A percentile compares a stretch with the other conserved stretches of the same genome.
Evolutionary conservation across 805 yeast species (phyloP).

Genomic region (Starmera dryadoides): DNA sequence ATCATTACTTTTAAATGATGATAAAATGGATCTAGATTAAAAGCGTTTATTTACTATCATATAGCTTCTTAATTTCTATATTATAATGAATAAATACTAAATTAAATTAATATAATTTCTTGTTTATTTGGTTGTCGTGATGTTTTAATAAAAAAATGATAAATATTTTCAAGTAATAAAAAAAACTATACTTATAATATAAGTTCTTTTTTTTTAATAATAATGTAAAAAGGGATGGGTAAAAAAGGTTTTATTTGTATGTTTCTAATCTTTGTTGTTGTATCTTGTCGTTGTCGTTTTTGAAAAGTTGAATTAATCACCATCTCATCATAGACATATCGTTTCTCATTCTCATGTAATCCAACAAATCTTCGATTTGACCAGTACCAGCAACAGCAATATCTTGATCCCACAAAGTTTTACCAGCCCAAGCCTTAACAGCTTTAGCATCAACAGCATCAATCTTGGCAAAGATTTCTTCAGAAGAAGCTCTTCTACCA

Average conservation of each 20-base stretch:
- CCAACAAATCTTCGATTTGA: conserved; percentile 78
- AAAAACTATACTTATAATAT: too few relatives aligned
- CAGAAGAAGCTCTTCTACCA: conserved; percentile 56
- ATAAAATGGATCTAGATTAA: conserved; percentile 3
- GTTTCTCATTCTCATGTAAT: conserved; percentile 80
- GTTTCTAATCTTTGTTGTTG: neutral
- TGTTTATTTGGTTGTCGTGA: too few relatives aligned
- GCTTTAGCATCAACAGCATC: conserved; percentile 56
- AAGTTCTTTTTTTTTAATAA: too few relatives aligned
- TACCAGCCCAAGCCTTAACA: conserved; percentile 67
- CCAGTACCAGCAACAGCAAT: conserved; percentile 80
- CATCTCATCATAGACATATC: conserved; percentile 88
- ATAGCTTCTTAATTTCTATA: neutral
- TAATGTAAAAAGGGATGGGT: too few relatives aligned
- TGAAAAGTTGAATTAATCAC: conserved; percentile 24
- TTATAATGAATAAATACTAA: too few relatives aligned
- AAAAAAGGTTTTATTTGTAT: neutral
- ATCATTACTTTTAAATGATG: conserved; percentile 1
- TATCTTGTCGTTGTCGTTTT: neutral
- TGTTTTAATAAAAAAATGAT: too few relatives aligned
- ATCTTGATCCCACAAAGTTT: conserved; percentile 77
- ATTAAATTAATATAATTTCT: too few relatives aligned
- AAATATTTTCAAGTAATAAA: too few relatives aligned
- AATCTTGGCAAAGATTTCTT: conserved; percentile 52
- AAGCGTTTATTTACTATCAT: neutral